Evolutionary conservation across 805 yeast species (phyloP).

Genomic region (Candida oleophila): DNA sequence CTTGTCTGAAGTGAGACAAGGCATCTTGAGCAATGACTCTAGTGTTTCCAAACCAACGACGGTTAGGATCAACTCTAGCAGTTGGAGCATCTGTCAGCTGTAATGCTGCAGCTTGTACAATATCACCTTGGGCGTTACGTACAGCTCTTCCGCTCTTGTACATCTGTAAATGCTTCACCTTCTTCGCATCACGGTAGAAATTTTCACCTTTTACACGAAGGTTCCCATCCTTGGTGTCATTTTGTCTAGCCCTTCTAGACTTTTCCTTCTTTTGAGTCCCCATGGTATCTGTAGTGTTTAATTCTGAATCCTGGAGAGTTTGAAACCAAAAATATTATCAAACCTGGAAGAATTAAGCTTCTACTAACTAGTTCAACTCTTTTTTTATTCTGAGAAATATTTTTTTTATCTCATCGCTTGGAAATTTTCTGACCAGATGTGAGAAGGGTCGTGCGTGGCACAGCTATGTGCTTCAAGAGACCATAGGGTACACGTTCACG

Average conservation of each 20-base stretch:
- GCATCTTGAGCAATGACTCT: constrained; percentile 98
- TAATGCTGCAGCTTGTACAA: constrained; percentile 80
- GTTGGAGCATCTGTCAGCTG: constrained; percentile 85
- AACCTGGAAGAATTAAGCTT: neutral
- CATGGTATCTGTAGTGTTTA: constrained; percentile 43
- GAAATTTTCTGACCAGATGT: neutral
- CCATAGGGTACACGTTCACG: too few species aligned
- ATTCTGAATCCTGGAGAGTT: neutral
- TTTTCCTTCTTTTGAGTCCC: constrained; percentile 93
- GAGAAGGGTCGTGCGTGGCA: neutral
- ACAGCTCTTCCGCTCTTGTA: constrained; percentile 88
- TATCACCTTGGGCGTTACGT: constrained; percentile 84
- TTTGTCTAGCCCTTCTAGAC: constrained; percentile 79
- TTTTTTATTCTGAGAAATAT: neutral
- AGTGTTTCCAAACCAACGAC: constrained; percentile 97
- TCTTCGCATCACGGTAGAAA: constrained; percentile 91
- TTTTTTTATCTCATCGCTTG: neutral
- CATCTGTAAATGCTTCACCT: constrained; percentile 87
- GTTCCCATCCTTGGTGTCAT: constrained; percentile 82
- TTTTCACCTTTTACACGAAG: constrained; percentile 95
- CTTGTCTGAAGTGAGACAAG: constrained; percentile 87
- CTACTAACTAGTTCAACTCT: neutral
- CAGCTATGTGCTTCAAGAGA: too few species aligned
- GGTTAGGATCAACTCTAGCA: constrained; percentile 93
- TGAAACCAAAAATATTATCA: too few species aligned